These are phyloP conservation scores for Sclerotinia nivalis DNA, from an alignment of 2,329 filamentous ascomycete genomes.

Conservation along the genomic window DNA sequence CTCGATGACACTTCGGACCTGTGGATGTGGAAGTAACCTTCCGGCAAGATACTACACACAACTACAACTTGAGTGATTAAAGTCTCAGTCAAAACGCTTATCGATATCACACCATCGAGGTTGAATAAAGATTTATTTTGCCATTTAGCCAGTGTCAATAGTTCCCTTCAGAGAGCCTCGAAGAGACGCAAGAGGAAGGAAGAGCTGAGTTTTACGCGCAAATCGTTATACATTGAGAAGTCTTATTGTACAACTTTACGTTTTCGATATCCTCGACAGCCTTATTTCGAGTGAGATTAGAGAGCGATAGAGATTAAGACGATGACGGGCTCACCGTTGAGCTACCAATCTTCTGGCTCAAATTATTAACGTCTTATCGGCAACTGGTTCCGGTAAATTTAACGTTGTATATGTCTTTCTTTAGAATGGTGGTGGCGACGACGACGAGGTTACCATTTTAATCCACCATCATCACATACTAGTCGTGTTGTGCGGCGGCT, in stretches of 20 bases:
- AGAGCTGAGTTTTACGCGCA: background rate
- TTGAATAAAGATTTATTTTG: background rate
- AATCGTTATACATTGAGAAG: background rate
- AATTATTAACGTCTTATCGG: background rate
- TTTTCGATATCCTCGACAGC: background rate
- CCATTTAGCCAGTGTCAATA: background rate
- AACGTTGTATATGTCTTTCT: background rate
- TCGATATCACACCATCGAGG: background rate
- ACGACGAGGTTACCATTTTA: background rate
- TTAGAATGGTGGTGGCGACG: background rate
- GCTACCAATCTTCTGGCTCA: background rate
- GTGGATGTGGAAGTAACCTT: slow-evolving; percentile 5
- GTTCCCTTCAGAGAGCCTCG: background rate
- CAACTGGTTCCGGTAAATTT: background rate
- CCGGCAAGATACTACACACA: background rate
- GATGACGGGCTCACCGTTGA: background rate
- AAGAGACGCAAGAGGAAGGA: background rate
- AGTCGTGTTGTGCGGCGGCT: background rate
- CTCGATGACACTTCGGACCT: background rate
- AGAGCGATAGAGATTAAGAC: background rate
- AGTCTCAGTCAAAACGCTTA: background rate
- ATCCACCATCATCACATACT: background rate
- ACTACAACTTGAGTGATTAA: background rate
- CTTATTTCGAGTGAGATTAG: background rate
- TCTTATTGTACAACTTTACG: background rate